Base-by-base conservation (phyloP, 148 eudicot species). In the Salicornia ramosissima region DNA sequence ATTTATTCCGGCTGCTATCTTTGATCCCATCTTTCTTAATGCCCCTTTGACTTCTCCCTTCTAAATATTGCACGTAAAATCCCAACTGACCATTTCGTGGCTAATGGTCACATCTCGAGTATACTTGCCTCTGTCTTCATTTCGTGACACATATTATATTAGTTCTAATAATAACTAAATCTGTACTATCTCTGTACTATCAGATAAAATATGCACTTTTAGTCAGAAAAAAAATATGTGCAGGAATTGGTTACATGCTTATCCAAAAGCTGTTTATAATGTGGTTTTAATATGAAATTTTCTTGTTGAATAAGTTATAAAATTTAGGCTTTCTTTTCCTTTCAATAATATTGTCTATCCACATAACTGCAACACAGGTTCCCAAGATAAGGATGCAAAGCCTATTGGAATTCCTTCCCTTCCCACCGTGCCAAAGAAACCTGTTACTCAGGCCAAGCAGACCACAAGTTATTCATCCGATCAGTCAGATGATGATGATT, bases 381-480 rank as follows among this genome's bases (percentile, higher is more conserved):
- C 87, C 62, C 79, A 82, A 73, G 91, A 86, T 51, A 86, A 83
- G 77, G 88, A 82, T 79, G 79, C 68, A 68, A 86, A 73, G 64
- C 86, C 88, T 58, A 36, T 71, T 69, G 91, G 80, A 74, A 82
- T 73, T 49, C 83, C 90, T 71, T 78, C 87, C 61, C 80, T 86
- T 79, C 90, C 95, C 58, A 77, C 80, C 2, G 21, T 78, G 64
- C 88, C 73, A 62, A 88, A 84, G 85, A 90, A 86, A 67, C 62
- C 77, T 69, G 80, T 72, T 46, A 72, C 78, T 49, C 97, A 83
- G 71, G 82, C 86, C 68, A 91, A 82, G 79, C 87, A 90, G 62
- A 78, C 98, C 10, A 90, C 91, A 57, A 94, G 99, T 80, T 88
- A 84, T 54, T 91, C 97, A 57, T 93, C 98, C 75, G 97, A 85